phyloP scores from a whole-genome alignment of 768 basidiomycete genomes.

The Gymnopilus junonius region DNA sequence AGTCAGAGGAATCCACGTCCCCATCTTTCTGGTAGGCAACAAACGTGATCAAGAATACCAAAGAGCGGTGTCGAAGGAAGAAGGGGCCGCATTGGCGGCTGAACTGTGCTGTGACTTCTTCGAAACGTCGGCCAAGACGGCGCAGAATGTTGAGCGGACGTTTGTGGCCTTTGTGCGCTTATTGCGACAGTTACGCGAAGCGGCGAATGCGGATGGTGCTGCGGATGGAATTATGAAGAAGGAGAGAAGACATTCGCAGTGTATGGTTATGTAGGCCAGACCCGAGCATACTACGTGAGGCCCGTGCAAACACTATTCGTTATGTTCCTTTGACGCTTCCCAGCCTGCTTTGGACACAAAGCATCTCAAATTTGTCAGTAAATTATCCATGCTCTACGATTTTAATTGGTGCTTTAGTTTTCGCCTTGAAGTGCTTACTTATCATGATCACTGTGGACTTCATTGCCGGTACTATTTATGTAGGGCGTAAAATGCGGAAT shows the following conservation, averaged over 20 bases:
- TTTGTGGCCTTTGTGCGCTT: background rate
- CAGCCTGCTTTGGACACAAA: too few relatives aligned
- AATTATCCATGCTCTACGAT: too few relatives aligned
- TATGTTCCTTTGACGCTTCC: too few relatives aligned
- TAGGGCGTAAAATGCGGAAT: too few relatives aligned
- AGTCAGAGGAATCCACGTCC: background rate
- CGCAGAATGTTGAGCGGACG: constrained; percentile 75
- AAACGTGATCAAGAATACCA: constrained; percentile 33
- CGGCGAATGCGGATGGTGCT: background rate
- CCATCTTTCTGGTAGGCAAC: background rate
- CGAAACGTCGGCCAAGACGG: constrained; percentile 93
- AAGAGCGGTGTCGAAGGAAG: constrained; percentile 87
- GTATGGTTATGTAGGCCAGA: background rate
- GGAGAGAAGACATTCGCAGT: background rate
- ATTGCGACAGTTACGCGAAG: background rate
- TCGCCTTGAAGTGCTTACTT: too few relatives aligned
- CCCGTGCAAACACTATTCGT: too few relatives aligned
- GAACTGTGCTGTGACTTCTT: constrained; percentile 89
- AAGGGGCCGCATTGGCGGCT: constrained; percentile 79
- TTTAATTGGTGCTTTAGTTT: too few relatives aligned
- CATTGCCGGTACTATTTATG: too few relatives aligned
- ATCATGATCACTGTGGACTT: too few relatives aligned
- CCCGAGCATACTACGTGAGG: too few relatives aligned
- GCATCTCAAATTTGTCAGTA: too few relatives aligned
- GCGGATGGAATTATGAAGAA: too few relatives aligned